Conservation (phyloP, 768 basidiomycete genomes). For the Crucibulum laeve region DNA sequence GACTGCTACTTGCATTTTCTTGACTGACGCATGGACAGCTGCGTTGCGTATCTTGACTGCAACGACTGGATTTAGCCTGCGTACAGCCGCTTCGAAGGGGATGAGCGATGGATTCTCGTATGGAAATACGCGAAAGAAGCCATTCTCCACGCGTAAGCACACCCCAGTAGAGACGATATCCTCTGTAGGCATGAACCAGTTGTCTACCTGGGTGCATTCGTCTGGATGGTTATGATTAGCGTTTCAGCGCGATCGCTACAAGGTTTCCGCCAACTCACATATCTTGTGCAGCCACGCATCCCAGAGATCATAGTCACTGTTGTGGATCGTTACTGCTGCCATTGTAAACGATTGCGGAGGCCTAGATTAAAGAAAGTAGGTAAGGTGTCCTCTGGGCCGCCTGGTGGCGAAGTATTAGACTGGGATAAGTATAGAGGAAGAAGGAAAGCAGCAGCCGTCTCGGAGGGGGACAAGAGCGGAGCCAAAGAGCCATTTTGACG, state of each 20-base stretch:
- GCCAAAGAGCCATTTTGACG: constrained; percentile 12
- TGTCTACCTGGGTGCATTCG: constrained; percentile 55
- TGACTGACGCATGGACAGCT: constrained; percentile 71
- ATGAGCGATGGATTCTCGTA: constrained; percentile 72
- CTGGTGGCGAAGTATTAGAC: constrained; percentile 6
- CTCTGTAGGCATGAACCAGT: constrained; percentile 79
- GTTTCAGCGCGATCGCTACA: background rate
- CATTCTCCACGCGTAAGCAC: constrained; percentile 57
- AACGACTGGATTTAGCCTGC: constrained; percentile 75
- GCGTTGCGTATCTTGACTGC: constrained; percentile 76
- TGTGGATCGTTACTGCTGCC: constrained; percentile 39
- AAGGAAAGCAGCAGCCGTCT: constrained; percentile 13
- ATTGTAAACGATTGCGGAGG: no score
- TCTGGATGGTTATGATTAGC: constrained; percentile 31
- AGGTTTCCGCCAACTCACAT: constrained; percentile 26
- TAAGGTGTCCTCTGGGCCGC: constrained; percentile 1
- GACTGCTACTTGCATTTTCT: constrained; percentile 48
- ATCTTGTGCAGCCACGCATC: constrained; percentile 79
- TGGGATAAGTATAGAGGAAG: constrained; percentile 12
- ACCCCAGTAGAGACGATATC: constrained; percentile 72
- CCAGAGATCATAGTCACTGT: constrained; percentile 73
- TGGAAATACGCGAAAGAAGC: constrained; percentile 78
- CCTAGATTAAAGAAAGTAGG: constrained; percentile 7
- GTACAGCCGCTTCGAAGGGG: constrained; percentile 77
- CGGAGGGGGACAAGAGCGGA: constrained; percentile 18